Conservation (phyloP, 1,139 yeast genomes). For the Lodderomyces orthopsilosis region DNA sequence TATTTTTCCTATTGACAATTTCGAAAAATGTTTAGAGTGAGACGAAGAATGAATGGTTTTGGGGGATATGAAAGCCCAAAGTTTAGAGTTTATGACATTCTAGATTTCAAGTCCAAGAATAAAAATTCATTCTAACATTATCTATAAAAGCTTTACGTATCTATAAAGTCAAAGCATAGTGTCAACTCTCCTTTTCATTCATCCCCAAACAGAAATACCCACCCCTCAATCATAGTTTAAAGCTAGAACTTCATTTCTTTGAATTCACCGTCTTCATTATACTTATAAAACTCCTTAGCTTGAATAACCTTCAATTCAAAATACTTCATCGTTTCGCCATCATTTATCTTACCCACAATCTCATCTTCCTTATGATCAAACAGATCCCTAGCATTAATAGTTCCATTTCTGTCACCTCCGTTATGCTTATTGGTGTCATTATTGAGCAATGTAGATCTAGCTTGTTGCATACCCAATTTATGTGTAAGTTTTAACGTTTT, state of each 20-base stretch:
- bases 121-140: too few relatives aligned
- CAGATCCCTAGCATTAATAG: slow-evolving; percentile 4
- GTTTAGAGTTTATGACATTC: too few relatives aligned
- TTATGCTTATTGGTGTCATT: neutral
- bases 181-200: neutral
- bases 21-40: too few relatives aligned
- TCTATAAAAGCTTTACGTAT: too few relatives aligned
- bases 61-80: too few relatives aligned
- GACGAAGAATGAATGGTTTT: too few relatives aligned
- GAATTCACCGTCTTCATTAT: slow-evolving; percentile 24
- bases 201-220: neutral
- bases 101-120: too few relatives aligned
- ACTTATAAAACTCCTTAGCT: slow-evolving; percentile 28
- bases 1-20: too few relatives aligned
- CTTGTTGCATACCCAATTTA: slow-evolving; percentile 19
- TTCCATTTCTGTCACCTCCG: neutral
- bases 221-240: neutral
- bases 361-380: neutral
- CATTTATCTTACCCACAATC: slow-evolving; percentile 33
- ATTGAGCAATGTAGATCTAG: slow-evolving; percentile 9
- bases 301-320: slow-evolving; percentile 43
- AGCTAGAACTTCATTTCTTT: slow-evolving; percentile 10
- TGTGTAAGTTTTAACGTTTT: slow-evolving; percentile 44
- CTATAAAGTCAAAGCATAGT: neutral
- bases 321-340: slow-evolving; percentile 36